Evolutionary conservation across 305 asterid genomes (phyloP), one percentile per base, ranked within the genome.

Genomic region (Fraxinus latifolia): DNA sequence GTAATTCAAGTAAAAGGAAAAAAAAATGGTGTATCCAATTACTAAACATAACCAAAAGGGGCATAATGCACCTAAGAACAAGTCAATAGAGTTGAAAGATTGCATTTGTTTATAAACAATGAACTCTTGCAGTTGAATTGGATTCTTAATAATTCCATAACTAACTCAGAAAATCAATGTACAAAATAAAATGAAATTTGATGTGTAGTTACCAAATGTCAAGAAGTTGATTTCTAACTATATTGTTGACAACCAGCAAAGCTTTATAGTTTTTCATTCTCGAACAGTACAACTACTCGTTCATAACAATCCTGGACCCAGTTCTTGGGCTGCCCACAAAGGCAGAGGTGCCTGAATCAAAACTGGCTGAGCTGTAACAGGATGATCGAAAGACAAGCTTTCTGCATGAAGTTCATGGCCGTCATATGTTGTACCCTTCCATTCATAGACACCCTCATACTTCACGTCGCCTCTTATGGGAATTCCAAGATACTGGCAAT

Each of bases 381-480:
- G 99, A 91, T 95, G 99, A 77, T 91, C 89, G 67, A 95, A 93
- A 74, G 91, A 89, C 90, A 95, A 87, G 84, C 93, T 93, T 82
- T 95, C 99, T 0, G 99, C 99, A 89, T 93, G 99, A 85, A 95
- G 97, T 81, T 92, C 90, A 84, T 95, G 97, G 2, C 96, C 93
- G 82, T 91, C 92, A 19, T 90, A 91, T 50, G 15, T 80, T 82
- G 15, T 82, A 19, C 89, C 97, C 42, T 92, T 85, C 95, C 96
- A 93, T 82, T 95, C 97, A 87, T 87, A 87, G 15, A 91, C 94
- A 80, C 99, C 99, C 44, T 91, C 98, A 77, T 93, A 92, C 85
- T 94, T 91, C 55, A 95, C 97, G 83, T 95, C 99, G 37, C 98
- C 95, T 82, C 91, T 87, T 50, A 93, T 88, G 37, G 99, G 92